Percentiles rank a stretch among this genome's conserved stretches.
Evolutionary conservation across 148 eudicot species (phyloP).

Genomic region (Linanthus parryae): DNA sequence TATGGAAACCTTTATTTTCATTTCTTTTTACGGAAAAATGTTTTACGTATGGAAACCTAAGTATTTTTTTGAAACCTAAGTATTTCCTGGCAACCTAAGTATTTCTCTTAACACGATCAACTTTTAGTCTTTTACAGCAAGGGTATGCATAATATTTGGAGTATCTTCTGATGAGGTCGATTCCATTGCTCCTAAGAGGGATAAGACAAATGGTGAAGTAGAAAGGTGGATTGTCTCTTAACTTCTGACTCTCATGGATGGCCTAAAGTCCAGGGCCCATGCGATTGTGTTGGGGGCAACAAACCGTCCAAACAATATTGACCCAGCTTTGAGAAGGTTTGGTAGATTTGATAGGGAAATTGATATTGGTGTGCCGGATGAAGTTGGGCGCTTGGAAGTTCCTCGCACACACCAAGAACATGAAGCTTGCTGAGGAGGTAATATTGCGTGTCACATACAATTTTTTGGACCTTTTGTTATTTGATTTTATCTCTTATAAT

Average conservation of each 20-base stretch:
- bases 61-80: too few species aligned
- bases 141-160: too few species aligned
- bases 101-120: too few species aligned
- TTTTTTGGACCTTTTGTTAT: too few species aligned
- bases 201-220: conserved; percentile 32
- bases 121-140: too few species aligned
- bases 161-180: conserved; percentile 28
- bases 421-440: conserved; percentile 32
- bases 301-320: conserved; percentile 27
- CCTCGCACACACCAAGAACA: conserved; percentile 28
- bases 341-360: conserved; percentile 31
- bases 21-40: too few species aligned
- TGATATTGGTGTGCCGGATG: conserved; percentile 33
- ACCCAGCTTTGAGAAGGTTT: conserved; percentile 26
- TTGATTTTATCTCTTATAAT: too few species aligned
- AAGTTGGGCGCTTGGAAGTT: conserved; percentile 30
- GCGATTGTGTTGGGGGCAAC: conserved; percentile 32
- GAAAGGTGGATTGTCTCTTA: conserved; percentile 28
- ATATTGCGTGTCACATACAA: too few species aligned
- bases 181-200: conserved; percentile 30
- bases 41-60: too few species aligned
- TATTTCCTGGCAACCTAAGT: too few species aligned
- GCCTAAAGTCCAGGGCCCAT: conserved; percentile 28
- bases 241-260: conserved; percentile 30
- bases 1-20: too few species aligned